Conservation (phyloP, 2,329 filamentous ascomycete genomes). For the Venturia oleaginea region DNA sequence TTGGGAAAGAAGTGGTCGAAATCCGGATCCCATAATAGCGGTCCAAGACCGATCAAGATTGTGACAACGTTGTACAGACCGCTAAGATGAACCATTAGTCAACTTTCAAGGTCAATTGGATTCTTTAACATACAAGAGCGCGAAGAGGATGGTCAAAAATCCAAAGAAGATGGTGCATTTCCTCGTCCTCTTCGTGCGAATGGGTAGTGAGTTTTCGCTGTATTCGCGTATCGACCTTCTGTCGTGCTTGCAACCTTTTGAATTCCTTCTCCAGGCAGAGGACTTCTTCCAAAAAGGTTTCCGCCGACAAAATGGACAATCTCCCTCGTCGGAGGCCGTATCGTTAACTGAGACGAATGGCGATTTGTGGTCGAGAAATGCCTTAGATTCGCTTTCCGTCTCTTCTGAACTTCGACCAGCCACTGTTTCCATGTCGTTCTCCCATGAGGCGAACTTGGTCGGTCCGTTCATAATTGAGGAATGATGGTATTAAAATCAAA, state of each 20-base stretch:
- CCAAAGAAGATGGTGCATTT: neutral
- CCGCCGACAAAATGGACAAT: conserved; percentile 3
- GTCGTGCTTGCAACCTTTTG: neutral
- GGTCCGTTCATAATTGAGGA: neutral
- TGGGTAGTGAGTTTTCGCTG: neutral
- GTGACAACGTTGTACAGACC: conserved; percentile 34
- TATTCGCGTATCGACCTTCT: conserved; percentile 1
- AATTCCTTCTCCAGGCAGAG: neutral
- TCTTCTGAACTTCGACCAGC: conserved; percentile 5
- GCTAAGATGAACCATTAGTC: conserved; percentile 20
- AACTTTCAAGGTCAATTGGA: neutral
- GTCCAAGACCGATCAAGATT: conserved; percentile 28
- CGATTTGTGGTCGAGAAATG: conserved; percentile 7
- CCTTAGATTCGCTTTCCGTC: neutral
- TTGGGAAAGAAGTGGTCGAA: conserved; percentile 25
- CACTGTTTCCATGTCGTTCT: conserved; percentile 7
- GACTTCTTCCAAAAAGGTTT: neutral
- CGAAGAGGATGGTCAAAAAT: conserved; percentile 11
- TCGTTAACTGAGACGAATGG: neutral
- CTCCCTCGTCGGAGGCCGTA: neutral
- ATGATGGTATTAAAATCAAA: neutral
- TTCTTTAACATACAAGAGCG: conserved; percentile 12
- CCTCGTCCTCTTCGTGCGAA: conserved; percentile 6
- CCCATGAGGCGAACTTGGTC: neutral
- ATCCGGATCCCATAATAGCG: conserved; percentile 26